Base-by-base conservation (phyloP, 768 basidiomycete genomes). In the Boletus vermiculosoides region DNA sequence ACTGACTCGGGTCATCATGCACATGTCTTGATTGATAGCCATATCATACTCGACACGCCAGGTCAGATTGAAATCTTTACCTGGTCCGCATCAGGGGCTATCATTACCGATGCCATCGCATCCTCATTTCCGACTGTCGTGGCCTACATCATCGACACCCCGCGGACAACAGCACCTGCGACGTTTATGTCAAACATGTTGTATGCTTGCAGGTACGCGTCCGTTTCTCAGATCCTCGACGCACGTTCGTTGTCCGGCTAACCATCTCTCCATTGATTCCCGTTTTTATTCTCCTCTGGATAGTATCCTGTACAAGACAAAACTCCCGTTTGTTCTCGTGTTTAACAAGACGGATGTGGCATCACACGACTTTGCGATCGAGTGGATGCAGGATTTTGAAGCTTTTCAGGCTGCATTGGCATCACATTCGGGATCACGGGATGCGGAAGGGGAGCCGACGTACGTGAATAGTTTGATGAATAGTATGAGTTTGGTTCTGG, bases 101-200 rank as follows among this genome's bases (percentile, higher is more conserved):
- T 99, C 67, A 98, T 99, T 65, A 99, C 97, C 41, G 95, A 98
- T 68, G 92, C 97, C 18, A 80, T 99, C 40, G 97, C 97, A 1
- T 91, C 92, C 3, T 85, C 94, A 0, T 77, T 98, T 55, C 97
- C 97, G 6, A 88, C 97, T 2, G 92, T 96, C 36, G 86, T 99
- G 34, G 97, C 97, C 16, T 99, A 98, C 68, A 83, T 99, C 58
- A 93, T 99, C 63, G 97, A 99, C 73, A 99, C 97, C 4, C 97
- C 97, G 22, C 81, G 97, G 59, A 94, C 93, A 20, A 88, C 89
- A 0, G 86, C 92, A 0, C 97, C 97, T 0, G 94, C 96, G 16
- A 99, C 97, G 4, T 99, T 99, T 74, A 99, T 98, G 97, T 92
- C 88, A 20, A 99, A 99, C 74, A 99, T 99, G 97, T 81, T 99